Base-by-base conservation (phyloP, 495 filamentous ascomycete species). In the Bacidia rubella region DNA sequence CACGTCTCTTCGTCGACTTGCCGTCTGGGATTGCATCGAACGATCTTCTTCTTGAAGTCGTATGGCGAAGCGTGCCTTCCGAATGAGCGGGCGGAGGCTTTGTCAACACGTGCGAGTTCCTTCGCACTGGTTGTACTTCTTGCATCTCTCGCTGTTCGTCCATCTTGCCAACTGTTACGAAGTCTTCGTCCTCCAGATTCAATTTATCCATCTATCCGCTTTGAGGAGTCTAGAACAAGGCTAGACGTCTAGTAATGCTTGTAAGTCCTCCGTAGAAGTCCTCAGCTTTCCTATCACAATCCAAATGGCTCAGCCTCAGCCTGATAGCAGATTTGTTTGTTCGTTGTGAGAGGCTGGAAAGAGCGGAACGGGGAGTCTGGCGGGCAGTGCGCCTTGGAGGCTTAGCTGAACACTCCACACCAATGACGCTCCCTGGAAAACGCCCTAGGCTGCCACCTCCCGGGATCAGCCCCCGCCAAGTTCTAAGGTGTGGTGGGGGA, bases 91-190 rank as follows among this genome's bases (percentile, higher is more conserved):
- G 46, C 11, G 12, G 7, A 7, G 46, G 46, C 19, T 48, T 48
- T 9, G 46, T 48, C 11, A 48, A 21, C 19, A 25, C 26, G 9
- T 48, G 46, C 15, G 21, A n/a, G 25, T 5, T 26, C 25, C 46
- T 44, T 17, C 41, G 7, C 20, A 22, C 7, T 44, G 12, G 41
- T 35, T 35, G 29, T 15, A 35, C 29, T 17, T 54, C 45, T 12
- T 44, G 21, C 47, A 45, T 49, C 20, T 55, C 53, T 25, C 48
- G 46, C 10, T 25, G 5, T 21, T 24, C 24, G 21, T 51, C 53
- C 46, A 55, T 55, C 1, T 7, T 19, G 32, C n/a, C n/a, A n/a
- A n/a, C n/a, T n/a, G n/a, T n/a, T n/a, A n/a, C n/a, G n/a, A n/a
- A n/a, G n/a, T n/a, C n/a, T n/a, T 9, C 20, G 12, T 44, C 41